Percentiles rank a stretch among this genome's conserved stretches.
phyloP scores from a whole-genome alignment of 2,329 filamentous ascomycete species.

The Claviceps humidiphila region DNA sequence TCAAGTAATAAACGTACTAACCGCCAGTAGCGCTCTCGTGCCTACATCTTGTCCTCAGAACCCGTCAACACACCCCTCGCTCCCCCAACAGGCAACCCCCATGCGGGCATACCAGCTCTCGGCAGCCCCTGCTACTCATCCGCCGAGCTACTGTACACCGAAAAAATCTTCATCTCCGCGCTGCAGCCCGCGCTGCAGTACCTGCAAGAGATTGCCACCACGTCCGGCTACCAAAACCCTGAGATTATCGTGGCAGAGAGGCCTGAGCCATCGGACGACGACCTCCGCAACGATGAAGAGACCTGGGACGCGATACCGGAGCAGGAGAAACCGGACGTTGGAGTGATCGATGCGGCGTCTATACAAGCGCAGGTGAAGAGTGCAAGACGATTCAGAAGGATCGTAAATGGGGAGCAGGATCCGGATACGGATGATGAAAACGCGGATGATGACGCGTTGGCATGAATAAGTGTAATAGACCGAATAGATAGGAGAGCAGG shows the following conservation, averaged over 20 bases:
- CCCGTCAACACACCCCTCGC: slow-evolving; percentile 40
- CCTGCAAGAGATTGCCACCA: slow-evolving; percentile 41
- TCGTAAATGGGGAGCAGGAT: slow-evolving; percentile 9
- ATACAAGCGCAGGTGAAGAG: slow-evolving; percentile 15
- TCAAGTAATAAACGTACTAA: not conserved
- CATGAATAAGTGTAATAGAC: not conserved
- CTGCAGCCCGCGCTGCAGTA: slow-evolving; percentile 44
- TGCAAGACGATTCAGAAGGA: slow-evolving; percentile 14
- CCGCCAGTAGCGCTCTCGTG: slow-evolving; percentile 38
- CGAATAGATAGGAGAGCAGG: too few species aligned
- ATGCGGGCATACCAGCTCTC: slow-evolving; percentile 27
- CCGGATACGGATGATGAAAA: not conserved
- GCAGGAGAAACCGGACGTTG: slow-evolving; percentile 16
- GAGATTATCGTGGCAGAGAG: slow-evolving; percentile 18
- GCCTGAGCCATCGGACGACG: not conserved
- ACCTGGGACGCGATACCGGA: slow-evolving; percentile 19
- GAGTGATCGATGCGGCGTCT: slow-evolving; percentile 7
- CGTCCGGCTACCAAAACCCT: slow-evolving; percentile 26
- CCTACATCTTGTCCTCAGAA: slow-evolving; percentile 42
- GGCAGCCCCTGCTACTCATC: slow-evolving; percentile 60
- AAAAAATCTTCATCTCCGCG: slow-evolving; percentile 47
- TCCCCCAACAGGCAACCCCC: slow-evolving; percentile 34
- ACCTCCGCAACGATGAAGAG: slow-evolving; percentile 12
- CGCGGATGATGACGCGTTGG: not conserved
- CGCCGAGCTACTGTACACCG: slow-evolving; percentile 43